phyloP scores from a whole-genome alignment of 2,329 filamentous ascomycete species.

The Simplicillium sp. region DNA sequence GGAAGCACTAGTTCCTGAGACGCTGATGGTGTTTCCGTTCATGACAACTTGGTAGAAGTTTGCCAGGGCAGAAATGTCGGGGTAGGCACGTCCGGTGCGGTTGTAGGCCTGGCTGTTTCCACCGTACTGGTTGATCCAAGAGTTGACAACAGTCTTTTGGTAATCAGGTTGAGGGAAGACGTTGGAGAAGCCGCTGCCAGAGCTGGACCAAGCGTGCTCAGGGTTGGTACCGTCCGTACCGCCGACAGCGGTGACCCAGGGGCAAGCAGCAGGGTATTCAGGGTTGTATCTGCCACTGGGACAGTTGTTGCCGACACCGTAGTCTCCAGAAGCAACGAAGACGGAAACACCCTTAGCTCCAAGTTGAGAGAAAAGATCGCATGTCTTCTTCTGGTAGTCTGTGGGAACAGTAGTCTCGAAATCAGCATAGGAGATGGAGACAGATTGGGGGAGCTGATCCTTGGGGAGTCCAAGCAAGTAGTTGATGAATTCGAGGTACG shows the following conservation, averaged over 20 bases:
- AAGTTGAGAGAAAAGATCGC: slow-evolving; percentile 52
- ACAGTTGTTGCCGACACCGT: slow-evolving; percentile 13
- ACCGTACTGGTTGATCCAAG: background rate
- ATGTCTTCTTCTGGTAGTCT: slow-evolving; percentile 47
- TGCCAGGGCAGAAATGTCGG: background rate
- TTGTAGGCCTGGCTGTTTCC: background rate
- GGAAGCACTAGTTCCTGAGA: background rate
- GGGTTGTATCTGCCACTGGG: background rate
- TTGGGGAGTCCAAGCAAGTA: slow-evolving; percentile 39
- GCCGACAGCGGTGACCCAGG: slow-evolving; percentile 30
- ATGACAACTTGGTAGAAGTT: background rate
- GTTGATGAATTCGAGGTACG: slow-evolving; percentile 56
- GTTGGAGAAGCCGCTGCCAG: background rate
- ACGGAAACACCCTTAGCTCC: slow-evolving; percentile 54
- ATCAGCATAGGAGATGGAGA: slow-evolving; percentile 60
- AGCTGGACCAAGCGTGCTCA: background rate
- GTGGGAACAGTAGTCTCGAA: slow-evolving; percentile 52
- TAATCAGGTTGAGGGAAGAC: background rate
- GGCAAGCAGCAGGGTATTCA: slow-evolving; percentile 35
- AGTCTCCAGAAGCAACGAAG: slow-evolving; percentile 52
- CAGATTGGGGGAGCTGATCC: slow-evolving; percentile 45
- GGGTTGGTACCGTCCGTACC: slow-evolving; percentile 20
- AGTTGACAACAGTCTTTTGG: background rate
- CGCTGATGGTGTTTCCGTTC: background rate
- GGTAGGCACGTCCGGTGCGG: background rate